Evolutionary conservation across 1,139 yeast genomes (phyloP).

Genomic region (Fermentozyma sake): DNA sequence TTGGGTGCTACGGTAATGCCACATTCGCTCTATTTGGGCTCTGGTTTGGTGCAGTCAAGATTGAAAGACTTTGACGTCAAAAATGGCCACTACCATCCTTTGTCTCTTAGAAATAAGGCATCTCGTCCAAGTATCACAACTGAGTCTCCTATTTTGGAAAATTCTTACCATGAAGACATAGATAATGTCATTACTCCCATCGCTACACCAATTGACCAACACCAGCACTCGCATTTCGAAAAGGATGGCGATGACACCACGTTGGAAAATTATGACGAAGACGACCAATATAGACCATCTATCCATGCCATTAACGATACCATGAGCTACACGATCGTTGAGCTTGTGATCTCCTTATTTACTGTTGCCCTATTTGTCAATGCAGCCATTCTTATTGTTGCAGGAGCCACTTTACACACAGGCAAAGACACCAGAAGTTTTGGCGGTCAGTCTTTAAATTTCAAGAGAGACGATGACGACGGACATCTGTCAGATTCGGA

Average conservation of each 20-base stretch:
- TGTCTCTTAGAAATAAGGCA: not conserved
- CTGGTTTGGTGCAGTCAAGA: slow-evolving; percentile 90
- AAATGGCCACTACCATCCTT: slow-evolving; percentile 43
- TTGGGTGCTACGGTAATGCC: slow-evolving; percentile 99
- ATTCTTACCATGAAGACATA: too few species aligned
- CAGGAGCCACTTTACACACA: slow-evolving; percentile 65
- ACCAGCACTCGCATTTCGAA: slow-evolving; percentile 8
- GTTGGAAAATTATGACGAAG: slow-evolving; percentile 11
- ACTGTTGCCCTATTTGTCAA: slow-evolving; percentile 83
- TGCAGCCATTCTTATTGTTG: slow-evolving; percentile 77
- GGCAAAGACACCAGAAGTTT: slow-evolving; percentile 5
- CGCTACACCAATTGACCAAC: slow-evolving; percentile 9
- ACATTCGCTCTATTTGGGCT: slow-evolving; percentile 85
- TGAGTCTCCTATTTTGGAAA: not conserved
- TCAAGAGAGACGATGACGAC: slow-evolving; percentile 30
- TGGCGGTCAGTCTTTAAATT: not conserved
- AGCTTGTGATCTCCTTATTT: slow-evolving; percentile 67
- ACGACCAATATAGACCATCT: slow-evolving; percentile 54
- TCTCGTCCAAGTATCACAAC: not conserved
- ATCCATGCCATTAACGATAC: slow-evolving; percentile 67
- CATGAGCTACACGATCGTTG: slow-evolving; percentile 69
- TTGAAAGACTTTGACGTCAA: slow-evolving; percentile 74
- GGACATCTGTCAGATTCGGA: slow-evolving; percentile 43
- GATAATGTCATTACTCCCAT: slow-evolving; percentile 9
- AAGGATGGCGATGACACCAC: slow-evolving; percentile 10